phyloP scores from a whole-genome alignment of 192 early-diverging fungal genomes.

The Gamsiella multidivaricata region DNA sequence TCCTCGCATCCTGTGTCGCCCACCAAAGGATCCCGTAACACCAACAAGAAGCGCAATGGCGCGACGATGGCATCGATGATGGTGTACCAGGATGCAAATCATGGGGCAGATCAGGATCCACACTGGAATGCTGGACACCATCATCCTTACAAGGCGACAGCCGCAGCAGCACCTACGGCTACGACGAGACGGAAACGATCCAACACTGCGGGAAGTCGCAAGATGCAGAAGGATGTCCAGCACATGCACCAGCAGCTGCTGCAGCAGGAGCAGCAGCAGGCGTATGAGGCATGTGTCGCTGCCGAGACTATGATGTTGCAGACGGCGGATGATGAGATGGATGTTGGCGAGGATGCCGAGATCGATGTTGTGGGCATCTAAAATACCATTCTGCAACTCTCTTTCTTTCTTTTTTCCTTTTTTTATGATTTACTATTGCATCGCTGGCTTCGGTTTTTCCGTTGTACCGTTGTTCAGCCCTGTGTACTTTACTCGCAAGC shows the following conservation, averaged over 20 bases:
- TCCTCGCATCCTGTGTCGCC: conserved; percentile 6
- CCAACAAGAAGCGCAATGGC: background rate
- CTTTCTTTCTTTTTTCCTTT: conserved; percentile 11
- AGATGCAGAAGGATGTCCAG: conserved; percentile 23
- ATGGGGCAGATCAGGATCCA: conserved; percentile 1
- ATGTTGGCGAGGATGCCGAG: conserved; percentile 44
- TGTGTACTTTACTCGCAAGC: no score
- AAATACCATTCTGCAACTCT: background rate
- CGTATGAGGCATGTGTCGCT: conserved; percentile 7
- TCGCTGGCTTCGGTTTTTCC: background rate
- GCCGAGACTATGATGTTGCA: background rate
- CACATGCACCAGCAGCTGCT: conserved; percentile 14
- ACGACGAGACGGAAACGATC: conserved; percentile 26
- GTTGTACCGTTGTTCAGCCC: background rate
- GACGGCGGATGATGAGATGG: conserved; percentile 21
- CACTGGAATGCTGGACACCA: background rate
- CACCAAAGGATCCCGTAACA: conserved; percentile 8
- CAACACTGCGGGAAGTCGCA: conserved; percentile 23
- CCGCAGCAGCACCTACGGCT: background rate
- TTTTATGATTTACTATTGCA: background rate
- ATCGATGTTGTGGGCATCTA: conserved; percentile 50
- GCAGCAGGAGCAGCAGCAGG: background rate
- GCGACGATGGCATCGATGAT: background rate
- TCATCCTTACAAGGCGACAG: background rate
- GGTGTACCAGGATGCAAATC: conserved; percentile 8